phyloP scores from a whole-genome alignment of 2,329 filamentous ascomycete species.

The Fusarium pseudograminearum region DNA sequence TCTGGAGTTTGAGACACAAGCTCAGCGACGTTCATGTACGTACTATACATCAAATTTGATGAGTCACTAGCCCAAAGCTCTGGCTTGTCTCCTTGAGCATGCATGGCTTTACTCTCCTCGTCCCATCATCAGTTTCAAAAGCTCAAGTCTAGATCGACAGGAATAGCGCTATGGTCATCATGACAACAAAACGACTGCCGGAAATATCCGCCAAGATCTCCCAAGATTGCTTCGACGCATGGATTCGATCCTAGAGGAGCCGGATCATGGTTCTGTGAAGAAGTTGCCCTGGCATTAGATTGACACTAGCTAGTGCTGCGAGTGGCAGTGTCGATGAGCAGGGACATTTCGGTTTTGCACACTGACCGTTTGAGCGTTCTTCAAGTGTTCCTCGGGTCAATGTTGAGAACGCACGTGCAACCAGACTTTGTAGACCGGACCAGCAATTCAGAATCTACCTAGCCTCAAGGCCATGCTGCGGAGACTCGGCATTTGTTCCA shows the following conservation, averaged over 20 bases:
- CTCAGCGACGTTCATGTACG: background rate
- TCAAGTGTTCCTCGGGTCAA: background rate
- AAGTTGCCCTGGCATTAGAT: constrained; percentile 4
- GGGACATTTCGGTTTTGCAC: background rate
- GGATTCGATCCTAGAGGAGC: constrained; percentile 2
- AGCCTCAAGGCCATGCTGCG: background rate
- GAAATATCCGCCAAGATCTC: background rate
- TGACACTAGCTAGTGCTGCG: background rate
- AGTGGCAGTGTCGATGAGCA: background rate
- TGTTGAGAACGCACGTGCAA: background rate
- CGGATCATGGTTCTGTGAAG: background rate
- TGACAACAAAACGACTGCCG: constrained; percentile 1
- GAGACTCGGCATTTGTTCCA: background rate
- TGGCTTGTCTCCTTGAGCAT: background rate
- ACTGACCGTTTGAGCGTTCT: background rate
- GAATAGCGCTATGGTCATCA: background rate
- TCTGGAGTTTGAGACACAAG: background rate
- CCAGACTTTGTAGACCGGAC: background rate
- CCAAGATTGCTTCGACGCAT: background rate
- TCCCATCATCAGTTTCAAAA: background rate
- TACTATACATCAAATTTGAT: background rate
- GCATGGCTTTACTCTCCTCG: background rate
- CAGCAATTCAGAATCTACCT: background rate
- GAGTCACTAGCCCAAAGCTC: background rate
- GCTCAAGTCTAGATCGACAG: background rate